Percentiles rank a stretch among this genome's conserved stretches.
Conservation (phyloP, 129 eudicot genomes). For the Lactuca sativa region DNA sequence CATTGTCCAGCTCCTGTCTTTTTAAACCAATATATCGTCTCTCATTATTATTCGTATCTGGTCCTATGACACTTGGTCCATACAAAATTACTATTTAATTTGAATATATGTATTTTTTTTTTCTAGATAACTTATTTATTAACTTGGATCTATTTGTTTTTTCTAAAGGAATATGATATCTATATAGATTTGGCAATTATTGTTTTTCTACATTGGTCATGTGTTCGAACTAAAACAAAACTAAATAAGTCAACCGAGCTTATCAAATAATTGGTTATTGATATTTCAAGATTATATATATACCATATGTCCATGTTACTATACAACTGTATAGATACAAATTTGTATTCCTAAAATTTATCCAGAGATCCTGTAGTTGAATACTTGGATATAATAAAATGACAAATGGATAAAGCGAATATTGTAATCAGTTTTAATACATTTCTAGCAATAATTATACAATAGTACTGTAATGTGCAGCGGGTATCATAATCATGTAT, state of each 20-base stretch:
- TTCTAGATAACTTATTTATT: not conserved
- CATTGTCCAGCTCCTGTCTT: constrained; percentile 17
- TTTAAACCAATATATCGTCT: not conserved
- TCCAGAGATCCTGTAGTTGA: too few species aligned
- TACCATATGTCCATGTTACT: not conserved
- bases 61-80: not conserved
- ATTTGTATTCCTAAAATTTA: not conserved
- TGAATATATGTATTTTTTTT: too few species aligned
- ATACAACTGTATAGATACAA: not conserved
- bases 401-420: not conserved
- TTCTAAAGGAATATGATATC: too few species aligned
- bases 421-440: not conserved
- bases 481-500: not conserved
- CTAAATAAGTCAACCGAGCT: not conserved
- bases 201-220: not conserved
- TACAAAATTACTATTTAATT: not conserved
- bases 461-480: not conserved
- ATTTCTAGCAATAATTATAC: not conserved
- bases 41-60: not conserved
- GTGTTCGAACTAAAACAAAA: not conserved
- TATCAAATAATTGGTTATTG: not conserved
- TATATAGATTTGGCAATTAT: too few species aligned
- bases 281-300: not conserved
- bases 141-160: not conserved
- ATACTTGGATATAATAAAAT: too few species aligned